phyloP scores from a whole-genome alignment of 805 yeast genomes.

The Wickerhamiella vanderwaltii region DNA sequence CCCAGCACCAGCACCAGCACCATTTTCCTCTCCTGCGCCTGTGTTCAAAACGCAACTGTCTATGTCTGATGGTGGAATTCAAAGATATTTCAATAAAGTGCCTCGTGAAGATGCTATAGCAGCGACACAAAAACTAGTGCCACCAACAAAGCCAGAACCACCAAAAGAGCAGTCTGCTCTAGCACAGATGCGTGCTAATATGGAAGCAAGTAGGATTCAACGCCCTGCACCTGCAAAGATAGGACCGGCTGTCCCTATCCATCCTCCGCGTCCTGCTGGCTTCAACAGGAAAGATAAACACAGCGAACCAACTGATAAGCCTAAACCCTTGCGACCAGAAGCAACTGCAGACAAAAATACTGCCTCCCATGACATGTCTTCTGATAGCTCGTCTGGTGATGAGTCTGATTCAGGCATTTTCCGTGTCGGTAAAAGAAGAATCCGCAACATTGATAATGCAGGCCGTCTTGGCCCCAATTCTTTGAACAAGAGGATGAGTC shows the following conservation, averaged over 20 bases:
- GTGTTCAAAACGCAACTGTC: background rate
- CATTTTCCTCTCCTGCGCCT: background rate
- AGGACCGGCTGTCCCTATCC: slow-evolving; percentile 18
- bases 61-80: no score
- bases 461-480: slow-evolving; percentile 8
- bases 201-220: background rate
- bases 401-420: slow-evolving; percentile 29
- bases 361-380: no score
- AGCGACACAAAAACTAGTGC: slow-evolving; percentile 1
- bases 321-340: no score
- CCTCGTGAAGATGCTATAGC: slow-evolving; percentile 5
- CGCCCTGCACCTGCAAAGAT: background rate
- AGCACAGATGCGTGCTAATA: background rate
- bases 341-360: no score
- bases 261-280: slow-evolving; percentile 41
- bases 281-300: slow-evolving; percentile 33
- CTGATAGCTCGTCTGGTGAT: background rate
- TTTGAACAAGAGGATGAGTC: slow-evolving; percentile 9
- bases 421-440: slow-evolving; percentile 16
- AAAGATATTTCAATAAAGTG: slow-evolving; percentile 1
- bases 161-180: background rate
- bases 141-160: background rate
- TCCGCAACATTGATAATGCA: slow-evolving; percentile 16
- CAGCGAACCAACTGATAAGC: no score
- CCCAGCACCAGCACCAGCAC: background rate